These are phyloP conservation scores for Sonneratia alba DNA, from an alignment of 345 rosid species.

Conservation along the genomic window DNA sequence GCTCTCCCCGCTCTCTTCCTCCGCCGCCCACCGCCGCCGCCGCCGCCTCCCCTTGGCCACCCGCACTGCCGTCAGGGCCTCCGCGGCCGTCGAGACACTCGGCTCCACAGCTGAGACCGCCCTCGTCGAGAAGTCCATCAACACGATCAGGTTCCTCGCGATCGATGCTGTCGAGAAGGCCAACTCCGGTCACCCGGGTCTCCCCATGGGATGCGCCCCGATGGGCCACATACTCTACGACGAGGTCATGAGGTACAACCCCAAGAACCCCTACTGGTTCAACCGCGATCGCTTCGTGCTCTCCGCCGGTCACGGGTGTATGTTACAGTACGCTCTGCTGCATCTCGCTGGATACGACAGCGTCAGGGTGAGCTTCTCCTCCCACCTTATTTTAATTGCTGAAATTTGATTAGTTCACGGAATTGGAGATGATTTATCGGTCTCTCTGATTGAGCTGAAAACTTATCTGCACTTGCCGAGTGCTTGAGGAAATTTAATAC, in stretches of 20 bases:
- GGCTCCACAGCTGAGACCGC: conserved; percentile 44
- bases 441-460: conserved; percentile 1
- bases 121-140: conserved; percentile 65
- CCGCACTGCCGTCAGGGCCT: conserved; percentile 5
- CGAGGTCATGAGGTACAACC: conserved; percentile 85
- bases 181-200: conserved; percentile 91
- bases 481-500: too few species aligned
- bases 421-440: too few species aligned
- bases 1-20: conserved; percentile 34
- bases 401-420: too few species aligned
- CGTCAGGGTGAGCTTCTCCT: conserved; percentile 33
- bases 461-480: not conserved
- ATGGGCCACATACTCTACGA: conserved; percentile 84
- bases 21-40: conserved; percentile 20
- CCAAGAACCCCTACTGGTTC: conserved; percentile 95
- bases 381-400: too few species aligned
- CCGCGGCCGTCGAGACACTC: conserved; percentile 48
- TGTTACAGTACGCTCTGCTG: conserved; percentile 87
- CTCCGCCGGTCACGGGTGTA: conserved; percentile 96
- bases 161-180: conserved; percentile 96
- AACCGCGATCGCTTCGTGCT: conserved; percentile 91
- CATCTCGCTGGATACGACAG: conserved; percentile 98
- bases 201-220: conserved; percentile 98
- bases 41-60: conserved; percentile 10
- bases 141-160: conserved; percentile 78